Evolutionary conservation across 306 rosid species (phyloP).

Genomic region (Coriaria nepalensis): DNA sequence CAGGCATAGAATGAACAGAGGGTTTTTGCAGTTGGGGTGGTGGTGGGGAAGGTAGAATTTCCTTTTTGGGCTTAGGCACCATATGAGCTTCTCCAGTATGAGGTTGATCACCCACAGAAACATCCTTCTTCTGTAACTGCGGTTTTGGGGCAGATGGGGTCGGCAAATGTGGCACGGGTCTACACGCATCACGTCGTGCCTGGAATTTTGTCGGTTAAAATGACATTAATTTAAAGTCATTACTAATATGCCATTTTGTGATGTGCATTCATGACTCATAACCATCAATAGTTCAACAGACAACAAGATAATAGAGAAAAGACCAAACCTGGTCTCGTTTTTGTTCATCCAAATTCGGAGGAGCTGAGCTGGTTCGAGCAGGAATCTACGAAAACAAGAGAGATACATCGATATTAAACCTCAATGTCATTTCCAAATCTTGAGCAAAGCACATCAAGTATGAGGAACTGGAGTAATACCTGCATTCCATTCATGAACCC

Average conservation of each 20-base stretch:
- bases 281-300: too few species aligned
- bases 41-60: slow-evolving; percentile 31
- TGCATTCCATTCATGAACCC: slow-evolving; percentile 59
- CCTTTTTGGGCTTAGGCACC: slow-evolving; percentile 42
- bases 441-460: background rate
- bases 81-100: slow-evolving; percentile 32
- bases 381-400: slow-evolving; percentile 52
- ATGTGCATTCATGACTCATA: too few species aligned
- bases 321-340: slow-evolving; percentile 61
- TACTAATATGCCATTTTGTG: too few species aligned
- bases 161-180: slow-evolving; percentile 43
- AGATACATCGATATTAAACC: background rate
- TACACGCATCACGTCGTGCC: slow-evolving; percentile 52
- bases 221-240: too few species aligned
- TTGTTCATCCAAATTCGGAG: slow-evolving; percentile 95
- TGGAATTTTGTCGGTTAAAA: slow-evolving; percentile 9
- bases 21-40: slow-evolving; percentile 61
- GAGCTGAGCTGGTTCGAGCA: slow-evolving; percentile 93
- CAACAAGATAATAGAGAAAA: background rate
- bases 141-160: slow-evolving; percentile 60
- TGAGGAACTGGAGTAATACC: slow-evolving; percentile 25
- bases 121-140: slow-evolving; percentile 55
- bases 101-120: slow-evolving; percentile 29
- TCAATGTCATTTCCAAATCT: background rate
- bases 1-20: slow-evolving; percentile 41